Conservation (phyloP, 495 filamentous ascomycete genomes). For the Polyplosphaeria fusca region DNA sequence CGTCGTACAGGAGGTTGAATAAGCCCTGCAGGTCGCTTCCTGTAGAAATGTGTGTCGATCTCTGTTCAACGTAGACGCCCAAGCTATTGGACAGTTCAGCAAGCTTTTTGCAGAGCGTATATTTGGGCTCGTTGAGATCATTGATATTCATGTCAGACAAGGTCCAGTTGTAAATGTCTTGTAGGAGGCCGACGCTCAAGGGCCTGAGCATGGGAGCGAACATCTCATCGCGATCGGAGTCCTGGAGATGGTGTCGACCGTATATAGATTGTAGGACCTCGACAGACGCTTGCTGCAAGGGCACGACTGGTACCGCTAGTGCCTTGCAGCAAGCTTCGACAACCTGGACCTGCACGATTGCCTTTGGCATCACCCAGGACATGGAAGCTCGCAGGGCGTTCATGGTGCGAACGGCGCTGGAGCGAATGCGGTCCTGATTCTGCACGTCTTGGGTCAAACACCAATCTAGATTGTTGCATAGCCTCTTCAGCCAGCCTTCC, state of each 20-base stretch:
- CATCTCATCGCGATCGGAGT: constrained; percentile 74
- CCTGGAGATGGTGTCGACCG: constrained; percentile 65
- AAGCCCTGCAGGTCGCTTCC: constrained; percentile 70
- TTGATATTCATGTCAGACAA: constrained; percentile 61
- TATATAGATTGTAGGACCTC: constrained; percentile 83
- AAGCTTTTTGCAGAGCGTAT: constrained; percentile 86
- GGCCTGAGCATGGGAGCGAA: constrained; percentile 73
- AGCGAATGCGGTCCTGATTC: constrained; percentile 60
- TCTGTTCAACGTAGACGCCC: constrained; percentile 76
- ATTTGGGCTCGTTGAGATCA: constrained; percentile 85
- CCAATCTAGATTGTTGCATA: constrained; percentile 68
- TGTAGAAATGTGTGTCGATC: constrained; percentile 57
- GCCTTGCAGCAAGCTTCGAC: constrained; percentile 70
- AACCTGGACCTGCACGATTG: constrained; percentile 65
- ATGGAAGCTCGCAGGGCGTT: constrained; percentile 71
- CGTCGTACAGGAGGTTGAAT: constrained; percentile 71
- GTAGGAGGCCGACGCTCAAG: constrained; percentile 67
- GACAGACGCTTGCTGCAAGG: constrained; percentile 77
- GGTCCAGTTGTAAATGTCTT: constrained; percentile 78
- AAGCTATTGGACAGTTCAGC: constrained; percentile 89
- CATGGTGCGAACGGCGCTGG: constrained; percentile 69
- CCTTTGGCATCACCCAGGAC: constrained; percentile 80
- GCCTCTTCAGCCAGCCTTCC: constrained; percentile 82
- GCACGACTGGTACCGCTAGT: constrained; percentile 67
- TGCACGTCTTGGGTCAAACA: constrained; percentile 65